Percentiles rank a stretch among this genome's conserved stretches.
Evolutionary conservation across 2,329 filamentous ascomycete species (phyloP).

Genomic region (Hypoxylon sp.): DNA sequence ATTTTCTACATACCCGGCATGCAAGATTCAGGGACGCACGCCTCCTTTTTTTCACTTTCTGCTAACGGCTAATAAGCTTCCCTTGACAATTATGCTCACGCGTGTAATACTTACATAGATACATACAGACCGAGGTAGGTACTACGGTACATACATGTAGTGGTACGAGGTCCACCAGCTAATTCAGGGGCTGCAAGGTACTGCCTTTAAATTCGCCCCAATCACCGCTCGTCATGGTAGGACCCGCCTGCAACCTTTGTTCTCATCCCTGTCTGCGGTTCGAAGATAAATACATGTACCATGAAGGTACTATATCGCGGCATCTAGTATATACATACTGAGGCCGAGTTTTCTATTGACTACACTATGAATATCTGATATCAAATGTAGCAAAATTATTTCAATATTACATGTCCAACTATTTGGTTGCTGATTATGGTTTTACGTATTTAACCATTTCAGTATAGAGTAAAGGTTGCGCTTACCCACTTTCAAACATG

Average conservation of each 20-base stretch:
- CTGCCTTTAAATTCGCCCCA: conserved; percentile 8
- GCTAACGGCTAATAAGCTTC: conserved; percentile 28
- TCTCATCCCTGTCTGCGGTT: conserved; percentile 3
- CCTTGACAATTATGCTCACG: conserved; percentile 17
- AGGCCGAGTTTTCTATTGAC: no score
- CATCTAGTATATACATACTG: not conserved
- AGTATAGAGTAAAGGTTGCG: not conserved
- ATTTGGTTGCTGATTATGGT: no score
- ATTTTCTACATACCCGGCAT: conserved; percentile 2
- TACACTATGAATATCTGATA: no score
- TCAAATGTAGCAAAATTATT: no score
- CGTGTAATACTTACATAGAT: not conserved
- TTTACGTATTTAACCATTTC: no score
- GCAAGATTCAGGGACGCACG: conserved; percentile 16
- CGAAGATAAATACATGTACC: no score
- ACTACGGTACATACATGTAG: not conserved
- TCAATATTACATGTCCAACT: no score
- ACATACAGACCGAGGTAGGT: not conserved
- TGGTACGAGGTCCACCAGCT: conserved; percentile 9
- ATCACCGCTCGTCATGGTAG: not conserved
- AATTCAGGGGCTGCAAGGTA: conserved; percentile 23
- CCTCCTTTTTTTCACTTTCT: conserved; percentile 32
- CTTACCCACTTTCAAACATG: conserved; percentile 21
- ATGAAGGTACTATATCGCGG: no score
- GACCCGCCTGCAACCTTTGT: not conserved